Percentiles rank a stretch among this genome's conserved stretches.
Conservation (phyloP, 495 filamentous ascomycete genomes). For the Recurvomyces mirabilis region DNA sequence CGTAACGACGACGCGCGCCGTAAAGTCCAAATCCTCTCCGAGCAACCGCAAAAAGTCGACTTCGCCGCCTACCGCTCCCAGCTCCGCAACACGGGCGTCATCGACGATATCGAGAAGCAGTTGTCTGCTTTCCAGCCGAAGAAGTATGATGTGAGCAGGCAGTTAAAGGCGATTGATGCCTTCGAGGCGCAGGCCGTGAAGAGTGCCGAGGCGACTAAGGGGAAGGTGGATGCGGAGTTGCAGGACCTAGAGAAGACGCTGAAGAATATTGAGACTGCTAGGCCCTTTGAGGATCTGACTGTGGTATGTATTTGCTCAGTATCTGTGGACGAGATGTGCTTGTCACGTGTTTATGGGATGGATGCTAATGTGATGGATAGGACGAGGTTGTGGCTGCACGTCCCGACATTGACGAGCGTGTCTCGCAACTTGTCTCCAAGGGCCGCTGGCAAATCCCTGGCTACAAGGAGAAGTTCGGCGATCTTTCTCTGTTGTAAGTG, state of each 20-base stretch:
- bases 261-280: conserved; percentile 89
- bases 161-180: conserved; percentile 93
- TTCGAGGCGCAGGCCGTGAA: conserved; percentile 95
- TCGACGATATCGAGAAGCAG: conserved; percentile 94
- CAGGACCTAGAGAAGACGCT: conserved; percentile 84
- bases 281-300: conserved; percentile 94
- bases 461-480: conserved; percentile 99
- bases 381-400: conserved; percentile 88
- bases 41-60: conserved; percentile 75
- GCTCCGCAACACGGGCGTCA: conserved; percentile 86
- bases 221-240: conserved; percentile 85
- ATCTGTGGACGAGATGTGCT: background rate
- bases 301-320: conserved; percentile 66
- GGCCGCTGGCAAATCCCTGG: conserved; percentile 94
- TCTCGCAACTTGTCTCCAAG: conserved; percentile 81
- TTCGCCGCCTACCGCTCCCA: conserved; percentile 81
- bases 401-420: conserved; percentile 93
- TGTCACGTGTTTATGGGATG: conserved; percentile 2
- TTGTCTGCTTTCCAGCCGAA: conserved; percentile 81
- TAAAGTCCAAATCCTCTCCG: conserved; percentile 66
- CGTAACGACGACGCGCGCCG: conserved; percentile 98
- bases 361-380: conserved; percentile 39
- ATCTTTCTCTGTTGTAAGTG: conserved; percentile 72
- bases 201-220: conserved; percentile 93
- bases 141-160: conserved; percentile 78